Conservation (phyloP, 2,329 filamentous ascomycete genomes). For the Aspergillus novofumigatus region DNA sequence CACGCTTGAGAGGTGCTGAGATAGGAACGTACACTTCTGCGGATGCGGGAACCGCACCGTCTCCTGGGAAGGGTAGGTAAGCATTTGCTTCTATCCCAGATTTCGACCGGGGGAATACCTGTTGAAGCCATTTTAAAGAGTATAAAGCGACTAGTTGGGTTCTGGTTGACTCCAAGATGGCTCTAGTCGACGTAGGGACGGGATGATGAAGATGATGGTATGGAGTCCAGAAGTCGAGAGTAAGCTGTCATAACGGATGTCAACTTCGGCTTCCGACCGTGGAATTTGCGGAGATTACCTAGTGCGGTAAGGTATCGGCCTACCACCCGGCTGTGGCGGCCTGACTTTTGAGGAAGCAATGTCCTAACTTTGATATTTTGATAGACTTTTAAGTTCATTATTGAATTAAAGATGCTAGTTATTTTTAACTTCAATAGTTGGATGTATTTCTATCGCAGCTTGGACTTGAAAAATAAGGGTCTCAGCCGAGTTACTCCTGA, state of each 20-base stretch:
- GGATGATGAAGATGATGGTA: not conserved
- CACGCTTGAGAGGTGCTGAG: not conserved
- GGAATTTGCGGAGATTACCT: not conserved
- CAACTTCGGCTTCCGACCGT: not conserved
- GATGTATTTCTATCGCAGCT: not conserved
- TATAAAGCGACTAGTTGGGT: not conserved
- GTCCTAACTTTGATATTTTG: not conserved
- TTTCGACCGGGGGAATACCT: constrained; percentile 11
- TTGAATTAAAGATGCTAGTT: not conserved
- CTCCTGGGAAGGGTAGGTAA: constrained; percentile 13
- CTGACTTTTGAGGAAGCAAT: not conserved
- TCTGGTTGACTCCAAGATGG: not conserved
- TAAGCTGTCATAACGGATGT: not conserved
- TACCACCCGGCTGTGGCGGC: not conserved
- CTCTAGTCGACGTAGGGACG: not conserved
- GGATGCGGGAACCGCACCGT: constrained; percentile 24
- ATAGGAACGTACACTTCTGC: constrained; percentile 30
- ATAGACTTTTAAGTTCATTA: not conserved
- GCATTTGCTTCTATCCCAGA: not conserved
- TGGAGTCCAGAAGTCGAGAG: not conserved
- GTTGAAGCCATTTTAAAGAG: constrained; percentile 12
- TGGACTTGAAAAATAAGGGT: not conserved
- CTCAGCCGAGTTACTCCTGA: not conserved
- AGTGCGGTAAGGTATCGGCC: not conserved
- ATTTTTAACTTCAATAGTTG: not conserved